Conservation (phyloP, 75 land plant genomes). For the Selaginella tamariscina region DNA sequence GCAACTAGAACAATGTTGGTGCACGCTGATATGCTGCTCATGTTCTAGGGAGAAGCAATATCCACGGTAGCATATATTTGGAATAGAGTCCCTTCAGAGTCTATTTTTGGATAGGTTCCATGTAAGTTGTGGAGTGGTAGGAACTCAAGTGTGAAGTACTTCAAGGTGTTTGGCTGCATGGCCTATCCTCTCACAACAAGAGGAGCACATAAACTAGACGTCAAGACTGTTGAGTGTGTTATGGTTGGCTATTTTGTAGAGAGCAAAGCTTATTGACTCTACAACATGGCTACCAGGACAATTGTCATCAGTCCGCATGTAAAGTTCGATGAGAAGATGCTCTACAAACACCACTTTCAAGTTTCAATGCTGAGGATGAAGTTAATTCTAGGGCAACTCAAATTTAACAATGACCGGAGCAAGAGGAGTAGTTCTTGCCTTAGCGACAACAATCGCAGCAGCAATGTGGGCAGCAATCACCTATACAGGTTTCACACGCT, state of each 20-base stretch:
- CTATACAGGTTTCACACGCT: neutral
- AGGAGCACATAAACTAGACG: neutral
- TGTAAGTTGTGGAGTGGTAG: slow-evolving; percentile 1
- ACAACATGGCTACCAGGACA: neutral
- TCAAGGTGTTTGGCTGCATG: neutral
- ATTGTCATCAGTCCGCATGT: slow-evolving; percentile 2
- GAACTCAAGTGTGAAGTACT: neutral
- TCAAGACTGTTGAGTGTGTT: neutral
- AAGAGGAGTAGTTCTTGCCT: neutral
- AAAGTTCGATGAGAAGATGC: neutral
- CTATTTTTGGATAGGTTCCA: neutral
- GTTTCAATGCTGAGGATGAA: neutral
- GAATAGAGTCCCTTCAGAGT: neutral
- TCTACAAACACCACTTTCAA: neutral
- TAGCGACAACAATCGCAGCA: neutral
- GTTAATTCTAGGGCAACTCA: neutral
- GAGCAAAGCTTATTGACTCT: slow-evolving; percentile 7
- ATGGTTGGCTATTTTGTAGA: slow-evolving; percentile 8
- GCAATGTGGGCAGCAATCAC: neutral
- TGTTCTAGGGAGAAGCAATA: slow-evolving; percentile 3
- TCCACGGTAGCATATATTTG: neutral
- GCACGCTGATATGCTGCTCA: neutral
- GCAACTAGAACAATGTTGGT: neutral
- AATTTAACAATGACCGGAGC: neutral
- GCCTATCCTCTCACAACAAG: neutral